Evolutionary conservation across 352 stramenopile genomes (phyloP), one percentile per base, ranked within the genome.

Genomic region (Phytophthora cryptogea): DNA sequence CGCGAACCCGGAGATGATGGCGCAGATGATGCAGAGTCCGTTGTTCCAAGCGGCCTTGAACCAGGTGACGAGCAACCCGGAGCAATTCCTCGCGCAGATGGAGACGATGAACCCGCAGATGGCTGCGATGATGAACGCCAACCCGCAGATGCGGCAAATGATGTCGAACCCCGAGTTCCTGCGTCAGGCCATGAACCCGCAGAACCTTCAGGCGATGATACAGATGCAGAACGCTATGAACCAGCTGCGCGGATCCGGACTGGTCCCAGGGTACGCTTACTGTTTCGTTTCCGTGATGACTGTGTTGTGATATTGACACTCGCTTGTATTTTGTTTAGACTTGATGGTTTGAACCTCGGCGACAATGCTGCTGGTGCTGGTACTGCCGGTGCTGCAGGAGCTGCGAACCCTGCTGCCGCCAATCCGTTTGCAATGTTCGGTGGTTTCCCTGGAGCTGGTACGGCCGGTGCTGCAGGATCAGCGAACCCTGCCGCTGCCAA

Each of bases 161-260:
- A 87, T 98, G 80, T 74, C 79, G 54, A 96, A 95, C 70, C 89
- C 89, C 5, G 81, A 94, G 32, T 91, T 95, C 17, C 51, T 97
- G 20, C 83, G 84, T 14, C 74, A 84, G 20, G 89, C 90, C 56
- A 89, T 94, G 76, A 95, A 97, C 72, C 89, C 89, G 30, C 78
- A 94, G 57, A 97, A 95, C 68, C 65, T 97, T 13, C 88, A 96
- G 63, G 89, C 89, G 13, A 94, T 97, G 80, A 87, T 96, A 75
- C 88, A 97, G 64, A 90, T 97, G 80, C 89, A 97, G 60, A 82
- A 63, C 43, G 86, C 85, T 10, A 96, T 97, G 87, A 85, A 79
- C 54, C 88, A 96, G 58, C 68, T 96, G 28, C 85, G 83, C 30
- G 54, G 72, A 4, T 76, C 80, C 2, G 88, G 88, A 30, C 57